These are phyloP conservation scores for Eleusine indica DNA, from an alignment of 176 grass and related monocot species.

Conservation along the genomic window DNA sequence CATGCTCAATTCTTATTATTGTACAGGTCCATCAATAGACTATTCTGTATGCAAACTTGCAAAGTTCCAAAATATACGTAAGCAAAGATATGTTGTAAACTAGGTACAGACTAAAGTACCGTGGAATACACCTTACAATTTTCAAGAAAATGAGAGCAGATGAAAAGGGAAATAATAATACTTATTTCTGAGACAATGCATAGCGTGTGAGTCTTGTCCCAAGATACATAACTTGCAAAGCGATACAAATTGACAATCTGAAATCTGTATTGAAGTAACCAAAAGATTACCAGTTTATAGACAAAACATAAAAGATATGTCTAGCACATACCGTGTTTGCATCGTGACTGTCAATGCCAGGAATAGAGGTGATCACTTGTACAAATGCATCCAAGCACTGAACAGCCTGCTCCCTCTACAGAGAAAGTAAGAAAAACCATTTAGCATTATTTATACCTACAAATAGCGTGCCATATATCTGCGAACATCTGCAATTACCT, in stretches of 20 bases:
- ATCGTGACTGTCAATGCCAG: constrained; percentile 81
- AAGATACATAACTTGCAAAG: constrained; percentile 9
- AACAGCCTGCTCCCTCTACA: constrained; percentile 65
- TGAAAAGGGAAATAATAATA: constrained; percentile 18
- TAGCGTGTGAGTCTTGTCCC: background rate
- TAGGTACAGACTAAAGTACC: background rate
- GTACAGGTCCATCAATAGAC: background rate
- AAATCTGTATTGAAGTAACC: constrained; percentile 2
- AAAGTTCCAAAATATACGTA: background rate
- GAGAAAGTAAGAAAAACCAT: constrained; percentile 13
- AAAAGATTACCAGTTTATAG: constrained; percentile 10
- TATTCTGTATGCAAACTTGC: background rate
- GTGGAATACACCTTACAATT: background rate
- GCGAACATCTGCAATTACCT: constrained; percentile 51
- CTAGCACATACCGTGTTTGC: constrained; percentile 64
- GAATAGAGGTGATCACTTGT: constrained; percentile 72
- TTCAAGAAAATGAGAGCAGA: background rate
- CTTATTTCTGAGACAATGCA: background rate
- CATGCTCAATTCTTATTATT: background rate
- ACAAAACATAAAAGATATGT: background rate
- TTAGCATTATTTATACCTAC: background rate
- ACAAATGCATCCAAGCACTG: constrained; percentile 77
- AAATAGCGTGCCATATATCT: background rate
- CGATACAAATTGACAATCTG: background rate
- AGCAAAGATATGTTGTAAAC: constrained; percentile 4